phyloP scores from a whole-genome alignment of 2,329 filamentous ascomycete species.

The Diaporthe ilicicola region DNA sequence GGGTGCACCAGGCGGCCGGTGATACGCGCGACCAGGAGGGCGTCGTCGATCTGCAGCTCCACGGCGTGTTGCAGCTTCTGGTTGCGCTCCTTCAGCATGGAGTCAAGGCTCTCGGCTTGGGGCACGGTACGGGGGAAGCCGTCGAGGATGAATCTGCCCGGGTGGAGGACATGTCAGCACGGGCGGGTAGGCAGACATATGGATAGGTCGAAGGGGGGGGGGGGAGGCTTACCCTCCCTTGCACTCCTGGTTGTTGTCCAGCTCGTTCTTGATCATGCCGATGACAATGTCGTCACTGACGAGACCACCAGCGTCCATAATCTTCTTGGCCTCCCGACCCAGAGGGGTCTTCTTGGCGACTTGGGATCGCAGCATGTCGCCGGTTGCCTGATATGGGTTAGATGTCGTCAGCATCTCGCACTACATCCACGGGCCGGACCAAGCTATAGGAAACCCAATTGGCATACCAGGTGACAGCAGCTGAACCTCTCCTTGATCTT shows the following conservation, averaged over 20 bases:
- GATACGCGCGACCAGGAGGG: slow-evolving; percentile 91
- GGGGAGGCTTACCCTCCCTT: slow-evolving; percentile 81
- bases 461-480: slow-evolving; percentile 91
- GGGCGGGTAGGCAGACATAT: slow-evolving; percentile 27
- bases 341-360: slow-evolving; percentile 97
- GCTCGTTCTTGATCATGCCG: slow-evolving; percentile 98
- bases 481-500: slow-evolving; percentile 98
- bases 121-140: slow-evolving; percentile 97
- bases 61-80: slow-evolving; percentile 94
- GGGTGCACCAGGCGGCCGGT: slow-evolving; percentile 96
- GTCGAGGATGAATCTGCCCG: slow-evolving; percentile 90
- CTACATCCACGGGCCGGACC: not conserved
- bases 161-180: slow-evolving; percentile 36
- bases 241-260: slow-evolving; percentile 94
- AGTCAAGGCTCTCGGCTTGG: slow-evolving; percentile 93
- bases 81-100: slow-evolving; percentile 81
- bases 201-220: too few species aligned
- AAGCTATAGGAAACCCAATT: slow-evolving; percentile 35
- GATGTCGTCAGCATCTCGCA: not conserved
- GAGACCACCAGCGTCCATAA: slow-evolving; percentile 98
- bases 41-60: slow-evolving; percentile 96
- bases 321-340: slow-evolving; percentile 98
- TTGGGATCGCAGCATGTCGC: slow-evolving; percentile 98
- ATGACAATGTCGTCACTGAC: slow-evolving; percentile 99
- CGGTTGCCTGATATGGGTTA: slow-evolving; percentile 75